Percentiles rank a stretch among this genome's conserved stretches.
These are phyloP conservation scores for Ceraceosorus guamensis DNA, from an alignment of 1,284 basidiomycete species.

Conservation along the genomic window DNA sequence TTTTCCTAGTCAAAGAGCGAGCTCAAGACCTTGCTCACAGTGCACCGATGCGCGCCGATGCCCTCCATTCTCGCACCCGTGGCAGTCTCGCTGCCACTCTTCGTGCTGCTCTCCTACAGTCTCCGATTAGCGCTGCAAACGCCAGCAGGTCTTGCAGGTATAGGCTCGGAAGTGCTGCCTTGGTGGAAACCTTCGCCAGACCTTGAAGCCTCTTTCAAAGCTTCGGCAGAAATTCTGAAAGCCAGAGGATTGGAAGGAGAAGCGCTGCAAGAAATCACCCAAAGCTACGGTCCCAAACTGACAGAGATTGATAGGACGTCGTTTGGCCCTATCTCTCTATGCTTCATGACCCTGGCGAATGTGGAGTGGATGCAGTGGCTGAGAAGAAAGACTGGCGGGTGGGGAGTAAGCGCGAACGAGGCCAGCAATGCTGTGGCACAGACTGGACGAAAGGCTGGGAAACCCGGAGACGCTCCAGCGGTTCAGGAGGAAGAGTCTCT, in stretches of 20 bases:
- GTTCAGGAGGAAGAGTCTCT: conserved; percentile 16
- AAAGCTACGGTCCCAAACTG: conserved; percentile 27
- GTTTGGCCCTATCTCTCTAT: conserved; percentile 35
- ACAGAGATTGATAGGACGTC: conserved; percentile 34
- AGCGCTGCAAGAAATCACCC: conserved; percentile 4
- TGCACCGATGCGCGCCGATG: conserved; percentile 34
- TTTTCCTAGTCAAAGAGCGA: too few species aligned
- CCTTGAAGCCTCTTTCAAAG: conserved; percentile 27
- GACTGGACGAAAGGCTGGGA: neutral
- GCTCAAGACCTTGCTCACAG: conserved; percentile 22
- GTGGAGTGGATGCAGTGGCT: conserved; percentile 26
- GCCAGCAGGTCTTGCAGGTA: conserved; percentile 18
- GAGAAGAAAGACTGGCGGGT: conserved; percentile 5
- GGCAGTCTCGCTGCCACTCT: conserved; percentile 34
- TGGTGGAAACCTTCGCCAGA: conserved; percentile 41
- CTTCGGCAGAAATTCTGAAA: conserved; percentile 25
- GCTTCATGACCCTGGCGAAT: conserved; percentile 37
- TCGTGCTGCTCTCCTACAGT: conserved; percentile 31
- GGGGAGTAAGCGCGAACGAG: neutral
- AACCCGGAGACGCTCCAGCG: conserved; percentile 7
- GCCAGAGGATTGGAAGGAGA: conserved; percentile 38
- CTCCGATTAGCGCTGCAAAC: conserved; percentile 30
- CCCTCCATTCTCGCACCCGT: conserved; percentile 33
- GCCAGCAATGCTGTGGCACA: neutral
- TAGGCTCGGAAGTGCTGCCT: conserved; percentile 30